Conservation (phyloP, 2,329 filamentous ascomycete species). For the Talaromyces sp. region DNA sequence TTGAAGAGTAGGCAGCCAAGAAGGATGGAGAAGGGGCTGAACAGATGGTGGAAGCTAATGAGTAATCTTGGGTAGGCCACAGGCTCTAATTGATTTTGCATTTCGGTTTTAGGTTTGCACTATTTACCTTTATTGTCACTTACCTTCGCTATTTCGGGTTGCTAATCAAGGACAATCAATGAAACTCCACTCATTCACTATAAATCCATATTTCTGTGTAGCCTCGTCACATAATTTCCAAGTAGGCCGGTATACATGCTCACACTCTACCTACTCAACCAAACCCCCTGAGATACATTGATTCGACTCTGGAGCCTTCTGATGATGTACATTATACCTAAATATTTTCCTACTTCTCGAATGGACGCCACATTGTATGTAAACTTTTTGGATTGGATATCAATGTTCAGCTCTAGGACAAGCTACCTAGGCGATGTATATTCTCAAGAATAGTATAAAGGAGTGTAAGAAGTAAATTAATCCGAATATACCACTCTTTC, state of each 20-base stretch:
- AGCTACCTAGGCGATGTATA: background rate
- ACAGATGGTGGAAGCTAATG: background rate
- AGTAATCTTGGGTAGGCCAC: background rate
- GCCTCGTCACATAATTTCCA: background rate
- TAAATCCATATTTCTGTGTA: background rate
- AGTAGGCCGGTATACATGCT: background rate
- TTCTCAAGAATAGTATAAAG: slow-evolving; percentile 7
- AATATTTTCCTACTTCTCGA: too few relatives aligned
- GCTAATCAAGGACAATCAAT: background rate
- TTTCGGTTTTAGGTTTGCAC: background rate
- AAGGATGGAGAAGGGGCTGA: background rate
- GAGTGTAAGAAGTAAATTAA: slow-evolving; percentile 11
- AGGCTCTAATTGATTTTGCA: background rate
- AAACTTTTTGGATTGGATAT: slow-evolving; percentile 9
- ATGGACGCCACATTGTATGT: too few relatives aligned
- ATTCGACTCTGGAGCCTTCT: background rate
- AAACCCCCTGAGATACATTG: background rate
- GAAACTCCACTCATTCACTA: background rate
- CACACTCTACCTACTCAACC: too few relatives aligned
- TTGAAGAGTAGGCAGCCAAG: background rate
- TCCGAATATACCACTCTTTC: slow-evolving; percentile 1
- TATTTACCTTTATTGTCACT: background rate
- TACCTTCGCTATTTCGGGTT: background rate
- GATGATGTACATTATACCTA: background rate
- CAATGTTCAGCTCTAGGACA: background rate